These are phyloP conservation scores for Neopestalotiopsis clavispora DNA, from an alignment of 2,329 filamentous ascomycete species.

Conservation along the genomic window DNA sequence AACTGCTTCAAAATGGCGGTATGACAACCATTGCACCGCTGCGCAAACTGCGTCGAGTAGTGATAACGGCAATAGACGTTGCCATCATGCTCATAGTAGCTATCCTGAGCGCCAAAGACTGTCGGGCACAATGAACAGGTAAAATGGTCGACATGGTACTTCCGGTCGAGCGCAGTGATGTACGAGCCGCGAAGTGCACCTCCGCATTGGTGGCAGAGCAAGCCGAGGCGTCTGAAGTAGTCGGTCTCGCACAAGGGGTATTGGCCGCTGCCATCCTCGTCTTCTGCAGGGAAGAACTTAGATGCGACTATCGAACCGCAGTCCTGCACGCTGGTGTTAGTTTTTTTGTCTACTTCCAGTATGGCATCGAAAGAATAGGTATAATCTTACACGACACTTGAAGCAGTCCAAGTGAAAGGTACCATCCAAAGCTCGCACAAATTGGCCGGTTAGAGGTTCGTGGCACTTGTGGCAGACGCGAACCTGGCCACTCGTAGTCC, in stretches of 20 bases:
- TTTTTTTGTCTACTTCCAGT: slow-evolving; percentile 18
- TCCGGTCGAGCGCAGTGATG: slow-evolving; percentile 95
- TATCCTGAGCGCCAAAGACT: slow-evolving; percentile 97
- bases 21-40: slow-evolving; percentile 94
- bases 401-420: slow-evolving; percentile 99
- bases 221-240: slow-evolving; percentile 90
- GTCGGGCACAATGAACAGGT: slow-evolving; percentile 97
- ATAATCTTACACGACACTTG: slow-evolving; percentile 80
- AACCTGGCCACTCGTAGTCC: slow-evolving; percentile 62
- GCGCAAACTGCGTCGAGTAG: slow-evolving; percentile 96
- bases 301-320: slow-evolving; percentile 96
- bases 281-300: slow-evolving; percentile 97
- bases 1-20: slow-evolving; percentile 98
- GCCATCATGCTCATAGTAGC: slow-evolving; percentile 97
- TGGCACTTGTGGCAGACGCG: slow-evolving; percentile 86
- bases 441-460: slow-evolving; percentile 88
- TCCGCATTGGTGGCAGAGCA: slow-evolving; percentile 91
- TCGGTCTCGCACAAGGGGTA: slow-evolving; percentile 98
- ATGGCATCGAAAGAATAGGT: slow-evolving; percentile 16
- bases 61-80: slow-evolving; percentile 98
- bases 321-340: slow-evolving; percentile 63
- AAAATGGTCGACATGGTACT: slow-evolving; percentile 99
- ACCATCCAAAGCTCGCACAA: slow-evolving; percentile 89
- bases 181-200: slow-evolving; percentile 94
- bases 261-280: slow-evolving; percentile 82